Conservation (phyloP, 208 protist genomes). For the Leishmania braziliensis region DNA sequence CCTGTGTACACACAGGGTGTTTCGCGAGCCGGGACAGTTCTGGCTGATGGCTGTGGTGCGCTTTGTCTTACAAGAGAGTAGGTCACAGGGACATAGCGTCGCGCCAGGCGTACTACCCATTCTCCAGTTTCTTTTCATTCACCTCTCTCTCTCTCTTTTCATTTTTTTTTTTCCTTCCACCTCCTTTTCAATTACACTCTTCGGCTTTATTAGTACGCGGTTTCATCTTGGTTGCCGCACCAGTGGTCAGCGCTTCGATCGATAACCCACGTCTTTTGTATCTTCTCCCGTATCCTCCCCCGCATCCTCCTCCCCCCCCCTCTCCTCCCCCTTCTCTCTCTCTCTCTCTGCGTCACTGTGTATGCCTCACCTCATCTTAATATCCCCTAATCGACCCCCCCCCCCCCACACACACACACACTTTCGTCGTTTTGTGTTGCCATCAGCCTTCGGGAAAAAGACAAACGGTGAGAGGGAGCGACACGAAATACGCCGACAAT, state of each 20-base stretch:
- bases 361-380: not conserved
- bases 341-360: not conserved
- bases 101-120: not conserved
- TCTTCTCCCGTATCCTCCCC: not conserved
- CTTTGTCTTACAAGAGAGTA: not conserved
- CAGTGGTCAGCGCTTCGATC: not conserved
- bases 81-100: not conserved
- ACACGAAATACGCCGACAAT: not conserved
- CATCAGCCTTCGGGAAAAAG: not conserved
- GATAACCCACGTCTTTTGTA: not conserved
- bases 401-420: too few species aligned
- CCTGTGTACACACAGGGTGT: not conserved
- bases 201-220: not conserved
- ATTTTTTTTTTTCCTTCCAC: constrained; percentile 10
- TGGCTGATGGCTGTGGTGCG: not conserved
- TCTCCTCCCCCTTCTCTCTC: not conserved
- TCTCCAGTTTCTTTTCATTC: constrained; percentile 6
- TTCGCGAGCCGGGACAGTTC: not conserved
- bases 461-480: not conserved
- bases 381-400: not conserved
- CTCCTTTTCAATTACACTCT: not conserved
- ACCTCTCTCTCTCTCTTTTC: constrained; percentile 7
- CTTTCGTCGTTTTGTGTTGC: not conserved
- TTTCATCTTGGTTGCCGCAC: not conserved
- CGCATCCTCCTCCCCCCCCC: not conserved